phyloP scores from a whole-genome alignment of 768 basidiomycete genomes.

The Lentinula sp. region DNA sequence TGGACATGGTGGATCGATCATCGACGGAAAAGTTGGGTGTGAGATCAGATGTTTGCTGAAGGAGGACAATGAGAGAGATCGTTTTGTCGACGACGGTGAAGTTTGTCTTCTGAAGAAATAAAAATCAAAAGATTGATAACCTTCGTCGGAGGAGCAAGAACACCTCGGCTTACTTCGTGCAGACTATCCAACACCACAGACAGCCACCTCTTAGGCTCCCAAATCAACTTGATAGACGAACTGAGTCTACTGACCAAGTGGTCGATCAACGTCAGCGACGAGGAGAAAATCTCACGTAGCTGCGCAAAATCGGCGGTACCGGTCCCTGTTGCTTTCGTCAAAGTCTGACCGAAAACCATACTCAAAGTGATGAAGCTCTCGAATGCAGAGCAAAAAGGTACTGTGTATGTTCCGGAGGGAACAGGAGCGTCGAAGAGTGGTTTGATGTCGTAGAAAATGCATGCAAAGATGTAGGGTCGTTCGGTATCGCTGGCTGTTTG shows the following conservation, averaged over 20 bases:
- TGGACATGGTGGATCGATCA: slow-evolving; percentile 46
- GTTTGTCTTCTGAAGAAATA: slow-evolving; percentile 40
- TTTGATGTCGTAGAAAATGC: slow-evolving; percentile 53
- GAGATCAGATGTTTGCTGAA: slow-evolving; percentile 46
- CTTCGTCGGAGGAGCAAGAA: slow-evolving; percentile 4
- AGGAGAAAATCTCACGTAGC: slow-evolving; percentile 47
- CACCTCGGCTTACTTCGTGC: slow-evolving; percentile 38
- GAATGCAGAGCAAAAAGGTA: slow-evolving; percentile 55
- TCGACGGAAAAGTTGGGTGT: slow-evolving; percentile 51
- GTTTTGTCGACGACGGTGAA: slow-evolving; percentile 67
- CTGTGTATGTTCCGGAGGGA: slow-evolving; percentile 19
- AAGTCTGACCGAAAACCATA: slow-evolving; percentile 32
- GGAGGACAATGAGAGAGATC: slow-evolving; percentile 46
- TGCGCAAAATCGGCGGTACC: slow-evolving; percentile 21
- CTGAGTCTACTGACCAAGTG: slow-evolving; percentile 41
- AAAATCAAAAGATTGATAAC: not conserved
- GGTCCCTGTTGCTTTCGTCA: slow-evolving; percentile 17
- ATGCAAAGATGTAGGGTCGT: slow-evolving; percentile 50
- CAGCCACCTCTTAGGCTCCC: slow-evolving; percentile 68
- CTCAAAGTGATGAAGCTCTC: slow-evolving; percentile 48
- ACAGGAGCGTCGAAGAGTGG: slow-evolving; percentile 14
- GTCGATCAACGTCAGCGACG: slow-evolving; percentile 44
- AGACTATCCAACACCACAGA: slow-evolving; percentile 44
- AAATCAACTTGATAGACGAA: slow-evolving; percentile 34
- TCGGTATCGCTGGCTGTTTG: slow-evolving; percentile 23